Percentiles rank a stretch among this genome's conserved stretches.
Evolutionary conservation across 75 land plant species (phyloP).

Genomic region (Sequoiadendron giganteum): DNA sequence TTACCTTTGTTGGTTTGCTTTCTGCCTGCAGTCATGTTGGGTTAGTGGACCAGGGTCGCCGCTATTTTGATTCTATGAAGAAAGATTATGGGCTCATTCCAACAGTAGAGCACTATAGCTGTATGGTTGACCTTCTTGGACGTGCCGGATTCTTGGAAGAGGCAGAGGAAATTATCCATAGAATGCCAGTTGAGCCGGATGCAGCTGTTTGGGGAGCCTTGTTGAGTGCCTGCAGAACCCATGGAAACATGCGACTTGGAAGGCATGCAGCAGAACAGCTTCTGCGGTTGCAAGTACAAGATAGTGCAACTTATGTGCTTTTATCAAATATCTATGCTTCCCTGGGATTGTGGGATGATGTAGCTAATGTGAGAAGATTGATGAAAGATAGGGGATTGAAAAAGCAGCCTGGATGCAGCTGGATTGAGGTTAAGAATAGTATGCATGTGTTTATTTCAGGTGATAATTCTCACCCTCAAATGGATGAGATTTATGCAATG

Average conservation of each 20-base stretch:
- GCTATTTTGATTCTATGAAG: conserved; percentile 28
- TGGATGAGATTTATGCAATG: background rate
- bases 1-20: conserved; percentile 29
- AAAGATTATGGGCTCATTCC: conserved; percentile 7
- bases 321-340: conserved; percentile 26
- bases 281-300: conserved; percentile 26
- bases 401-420: conserved; percentile 24
- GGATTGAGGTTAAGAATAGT: conserved; percentile 17
- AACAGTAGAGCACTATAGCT: conserved; percentile 29
- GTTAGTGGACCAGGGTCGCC: conserved; percentile 31
- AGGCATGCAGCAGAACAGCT: conserved; percentile 18
- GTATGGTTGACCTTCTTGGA: conserved; percentile 38
- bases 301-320: conserved; percentile 34
- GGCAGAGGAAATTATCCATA: conserved; percentile 28
- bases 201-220: conserved; percentile 25
- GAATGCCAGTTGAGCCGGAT: conserved; percentile 34
- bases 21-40: conserved; percentile 42
- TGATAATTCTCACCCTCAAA: background rate
- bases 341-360: conserved; percentile 23
- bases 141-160: conserved; percentile 29
- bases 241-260: conserved; percentile 35
- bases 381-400: conserved; percentile 33
- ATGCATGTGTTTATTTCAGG: conserved; percentile 2
- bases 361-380: conserved; percentile 19
- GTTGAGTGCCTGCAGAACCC: conserved; percentile 38